Percentiles rank a stretch among this genome's conserved stretches.
Evolutionary conservation across 106 monocot species (phyloP).

Genomic region (Cymbidium sinense): DNA sequence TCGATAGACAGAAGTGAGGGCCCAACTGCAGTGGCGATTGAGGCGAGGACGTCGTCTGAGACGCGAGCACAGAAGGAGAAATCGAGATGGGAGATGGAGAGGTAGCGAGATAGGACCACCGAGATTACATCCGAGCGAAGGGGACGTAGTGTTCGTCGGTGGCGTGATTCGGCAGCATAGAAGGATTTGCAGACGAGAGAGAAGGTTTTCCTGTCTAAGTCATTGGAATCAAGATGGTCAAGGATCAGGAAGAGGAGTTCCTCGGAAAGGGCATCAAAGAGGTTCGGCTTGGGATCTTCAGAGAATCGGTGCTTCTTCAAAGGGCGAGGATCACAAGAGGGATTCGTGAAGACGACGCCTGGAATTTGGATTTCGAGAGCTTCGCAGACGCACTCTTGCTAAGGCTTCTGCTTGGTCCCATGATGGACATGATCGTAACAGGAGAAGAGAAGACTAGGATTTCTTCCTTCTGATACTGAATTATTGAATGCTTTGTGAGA

Average conservation of each 20-base stretch:
- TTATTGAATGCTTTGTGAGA: background rate
- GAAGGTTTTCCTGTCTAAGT: conserved; percentile 45
- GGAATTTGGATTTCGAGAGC: background rate
- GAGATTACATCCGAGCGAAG: conserved; percentile 49
- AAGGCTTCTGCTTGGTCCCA: background rate
- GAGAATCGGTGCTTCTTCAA: background rate
- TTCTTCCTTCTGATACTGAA: background rate
- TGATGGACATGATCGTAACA: background rate
- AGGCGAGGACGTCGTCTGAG: conserved; percentile 36
- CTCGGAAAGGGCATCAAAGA: conserved; percentile 46
- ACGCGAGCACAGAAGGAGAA: conserved; percentile 51
- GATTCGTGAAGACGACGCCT: background rate
- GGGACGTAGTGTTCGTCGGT: conserved; percentile 46
- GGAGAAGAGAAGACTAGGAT: background rate
- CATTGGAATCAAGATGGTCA: conserved; percentile 24
- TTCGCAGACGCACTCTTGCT: background rate
- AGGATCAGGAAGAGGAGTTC: conserved; percentile 61
- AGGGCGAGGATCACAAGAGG: background rate
- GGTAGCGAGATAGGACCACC: conserved; percentile 44
- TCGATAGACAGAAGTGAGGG: conserved; percentile 34
- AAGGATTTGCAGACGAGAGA: conserved; percentile 46
- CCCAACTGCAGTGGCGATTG: conserved; percentile 10
- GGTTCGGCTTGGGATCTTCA: conserved; percentile 5
- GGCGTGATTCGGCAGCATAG: conserved; percentile 50
- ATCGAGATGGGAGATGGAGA: conserved; percentile 33